phyloP scores from a whole-genome alignment of 108 stramenopile genomes.

The Cyclotella choctawhatcheeana region DNA sequence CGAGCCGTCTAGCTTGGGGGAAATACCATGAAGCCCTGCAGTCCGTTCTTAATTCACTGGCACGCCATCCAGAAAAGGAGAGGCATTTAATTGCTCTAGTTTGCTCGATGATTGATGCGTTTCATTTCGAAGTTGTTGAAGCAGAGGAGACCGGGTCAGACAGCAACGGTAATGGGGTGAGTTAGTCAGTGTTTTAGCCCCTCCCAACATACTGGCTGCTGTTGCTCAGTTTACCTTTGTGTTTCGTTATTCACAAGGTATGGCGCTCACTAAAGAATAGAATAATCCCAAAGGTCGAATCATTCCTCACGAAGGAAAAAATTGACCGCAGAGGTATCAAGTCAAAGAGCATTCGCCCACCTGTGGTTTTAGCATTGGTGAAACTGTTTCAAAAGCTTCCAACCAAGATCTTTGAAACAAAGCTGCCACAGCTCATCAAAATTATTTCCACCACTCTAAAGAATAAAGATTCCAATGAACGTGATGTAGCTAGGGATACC shows the following conservation, averaged over 20 bases:
- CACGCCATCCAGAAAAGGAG: slow-evolving; percentile 79
- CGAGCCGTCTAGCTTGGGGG: slow-evolving; percentile 80
- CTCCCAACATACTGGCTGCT: too few species aligned
- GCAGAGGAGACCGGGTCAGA: slow-evolving; percentile 7
- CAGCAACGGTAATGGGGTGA: slow-evolving; percentile 42
- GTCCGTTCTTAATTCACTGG: slow-evolving; percentile 68
- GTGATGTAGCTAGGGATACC: slow-evolving; percentile 87
- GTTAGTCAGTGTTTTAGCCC: too few species aligned
- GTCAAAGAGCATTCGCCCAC: slow-evolving; percentile 76
- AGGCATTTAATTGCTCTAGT: slow-evolving; percentile 73
- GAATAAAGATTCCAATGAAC: slow-evolving; percentile 78
- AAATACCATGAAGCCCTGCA: slow-evolving; percentile 79
- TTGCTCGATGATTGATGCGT: slow-evolving; percentile 83
- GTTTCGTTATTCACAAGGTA: slow-evolving; percentile 39
- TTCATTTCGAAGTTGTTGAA: slow-evolving; percentile 67
- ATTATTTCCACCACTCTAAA: slow-evolving; percentile 87
- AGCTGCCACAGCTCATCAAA: slow-evolving; percentile 82
- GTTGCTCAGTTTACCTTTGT: too few species aligned
- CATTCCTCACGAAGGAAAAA: slow-evolving; percentile 77
- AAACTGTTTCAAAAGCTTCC: slow-evolving; percentile 93
- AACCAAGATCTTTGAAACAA: slow-evolving; percentile 62
- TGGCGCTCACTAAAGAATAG: slow-evolving; percentile 77
- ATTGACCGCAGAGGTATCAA: slow-evolving; percentile 68
- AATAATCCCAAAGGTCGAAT: slow-evolving; percentile 83
- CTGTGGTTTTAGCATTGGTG: slow-evolving; percentile 88